Percentiles rank a stretch among this genome's conserved stretches.
phyloP scores from a whole-genome alignment of 1,284 basidiomycete species.

The Neonothopanus nambi region DNA sequence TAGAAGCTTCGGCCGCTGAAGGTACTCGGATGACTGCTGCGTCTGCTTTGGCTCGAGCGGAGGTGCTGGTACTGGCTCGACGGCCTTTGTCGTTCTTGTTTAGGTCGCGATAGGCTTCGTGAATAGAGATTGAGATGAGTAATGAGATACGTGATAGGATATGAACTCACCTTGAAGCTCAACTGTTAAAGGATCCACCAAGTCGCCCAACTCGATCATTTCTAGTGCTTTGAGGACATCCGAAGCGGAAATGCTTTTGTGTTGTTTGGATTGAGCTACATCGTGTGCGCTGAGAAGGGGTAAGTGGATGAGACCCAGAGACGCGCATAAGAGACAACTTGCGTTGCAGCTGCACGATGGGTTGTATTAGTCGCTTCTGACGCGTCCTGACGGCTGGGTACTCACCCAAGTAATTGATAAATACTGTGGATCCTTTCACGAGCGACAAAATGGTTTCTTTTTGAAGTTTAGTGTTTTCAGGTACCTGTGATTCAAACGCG shows the following conservation, averaged over 20 bases:
- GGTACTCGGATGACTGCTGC: conserved; percentile 18
- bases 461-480: conserved; percentile 82
- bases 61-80: conserved; percentile 34
- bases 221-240: conserved; percentile 88
- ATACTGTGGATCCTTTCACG: conserved; percentile 85
- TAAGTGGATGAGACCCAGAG: background rate
- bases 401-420: conserved; percentile 88
- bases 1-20: background rate
- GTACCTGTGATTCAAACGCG: conserved; percentile 64
- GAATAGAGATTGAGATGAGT: background rate
- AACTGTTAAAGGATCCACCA: conserved; percentile 65
- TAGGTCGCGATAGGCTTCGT: conserved; percentile 60
- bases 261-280: conserved; percentile 78
- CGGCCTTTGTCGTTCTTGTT: conserved; percentile 55
- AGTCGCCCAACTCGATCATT: conserved; percentile 77
- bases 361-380: background rate
- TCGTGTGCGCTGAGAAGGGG: conserved; percentile 73
- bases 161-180: conserved; percentile 75
- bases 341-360: conserved; percentile 63
- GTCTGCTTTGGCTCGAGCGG: conserved; percentile 3
- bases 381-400: conserved; percentile 18
- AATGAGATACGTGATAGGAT: background rate
- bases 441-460: conserved; percentile 84
- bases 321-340: conserved; percentile 32
- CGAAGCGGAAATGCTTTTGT: conserved; percentile 85